A percentile compares a stretch with the other conserved stretches of the same genome.
phyloP scores from a whole-genome alignment of 305 asterid genomes.

The Salvia sclarea region DNA sequence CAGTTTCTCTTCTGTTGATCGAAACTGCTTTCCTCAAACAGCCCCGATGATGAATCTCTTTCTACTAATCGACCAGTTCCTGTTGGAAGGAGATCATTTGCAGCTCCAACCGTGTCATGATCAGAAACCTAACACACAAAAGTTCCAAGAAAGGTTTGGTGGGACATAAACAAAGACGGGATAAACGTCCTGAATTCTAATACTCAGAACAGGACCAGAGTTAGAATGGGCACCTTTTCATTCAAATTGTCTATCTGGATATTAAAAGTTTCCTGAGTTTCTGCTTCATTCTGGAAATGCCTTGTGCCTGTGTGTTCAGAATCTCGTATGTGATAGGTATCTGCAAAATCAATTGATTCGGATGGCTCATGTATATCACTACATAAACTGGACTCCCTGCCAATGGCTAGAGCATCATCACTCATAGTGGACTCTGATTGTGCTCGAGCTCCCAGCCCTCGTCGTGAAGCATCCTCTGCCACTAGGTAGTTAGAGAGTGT shows the following conservation, averaged over 20 bases:
- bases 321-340: slow-evolving; percentile 39
- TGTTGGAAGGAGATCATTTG: slow-evolving; percentile 14
- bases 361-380: slow-evolving; percentile 37
- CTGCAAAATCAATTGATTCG: slow-evolving; percentile 37
- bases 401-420: slow-evolving; percentile 39
- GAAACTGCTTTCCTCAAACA: slow-evolving; percentile 33
- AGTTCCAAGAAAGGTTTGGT: not conserved
- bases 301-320: slow-evolving; percentile 26
- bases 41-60: slow-evolving; percentile 32
- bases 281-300: slow-evolving; percentile 35
- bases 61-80: slow-evolving; percentile 30
- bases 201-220: not conserved
- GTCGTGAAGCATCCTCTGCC: slow-evolving; percentile 45
- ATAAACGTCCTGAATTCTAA: not conserved
- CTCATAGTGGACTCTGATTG: slow-evolving; percentile 37
- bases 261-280: slow-evolving; percentile 28
- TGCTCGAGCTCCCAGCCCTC: slow-evolving; percentile 35
- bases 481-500: slow-evolving; percentile 64
- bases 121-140: slow-evolving; percentile 42
- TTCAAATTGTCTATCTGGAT: slow-evolving; percentile 28
- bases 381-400: slow-evolving; percentile 35
- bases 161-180: not conserved
- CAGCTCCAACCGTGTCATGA: slow-evolving; percentile 27
- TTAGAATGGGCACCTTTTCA: slow-evolving; percentile 38
- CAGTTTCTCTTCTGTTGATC: slow-evolving; percentile 26